Evolutionary conservation across 306 rosid genomes (phyloP), one percentile per base, ranked within the genome.

Genomic region (Medicago truncatula): DNA sequence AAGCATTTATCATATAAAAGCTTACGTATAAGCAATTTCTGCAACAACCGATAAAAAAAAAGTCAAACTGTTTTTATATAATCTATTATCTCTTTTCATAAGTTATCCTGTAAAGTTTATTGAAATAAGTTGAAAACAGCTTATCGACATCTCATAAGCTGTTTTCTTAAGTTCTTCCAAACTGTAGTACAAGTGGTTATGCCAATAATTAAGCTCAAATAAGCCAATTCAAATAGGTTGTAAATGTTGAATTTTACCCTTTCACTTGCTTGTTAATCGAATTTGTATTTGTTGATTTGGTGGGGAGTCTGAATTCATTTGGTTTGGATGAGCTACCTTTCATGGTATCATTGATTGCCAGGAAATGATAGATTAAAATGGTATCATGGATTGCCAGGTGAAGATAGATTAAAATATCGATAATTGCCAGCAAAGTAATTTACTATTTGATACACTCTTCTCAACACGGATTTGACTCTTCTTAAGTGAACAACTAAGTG

Each of bases 231-330:
- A 54, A 9, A 18, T 21, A 17, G 11, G 5, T 6, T 54, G 28
- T 5, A 54, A 54, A 54, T 54, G 15, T 54, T 18, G 61, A 54
- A 18, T 54, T 18, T 8, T 20, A 20, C 63, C 5, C 2, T 73
- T 46, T 65, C 39, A 21, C 5, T 46, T 54, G 54, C 10, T 58
- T 49, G 4, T 38, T 46, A 49, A 18, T 74, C 28, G 14, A 17
- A 54, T 18, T 18, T 18, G 13, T 17, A 53, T 17, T 53, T 53
- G 21, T 18, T 54, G 60, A 16, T 40, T 34, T 66, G 56, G 71
- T 44, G 67, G 73, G 73, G 73, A 25, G 53, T 68, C 28, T 44
- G 60, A 57, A 43, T 69, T 14, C 54, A 46, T 77, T 67, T 50
- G 57, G 40, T 49, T 60, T 70, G 72, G 46, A 10, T 20, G 64